These are phyloP conservation scores for Panicum virgatum DNA, from an alignment of 202 grass and related monocot species.

Conservation along the genomic window DNA sequence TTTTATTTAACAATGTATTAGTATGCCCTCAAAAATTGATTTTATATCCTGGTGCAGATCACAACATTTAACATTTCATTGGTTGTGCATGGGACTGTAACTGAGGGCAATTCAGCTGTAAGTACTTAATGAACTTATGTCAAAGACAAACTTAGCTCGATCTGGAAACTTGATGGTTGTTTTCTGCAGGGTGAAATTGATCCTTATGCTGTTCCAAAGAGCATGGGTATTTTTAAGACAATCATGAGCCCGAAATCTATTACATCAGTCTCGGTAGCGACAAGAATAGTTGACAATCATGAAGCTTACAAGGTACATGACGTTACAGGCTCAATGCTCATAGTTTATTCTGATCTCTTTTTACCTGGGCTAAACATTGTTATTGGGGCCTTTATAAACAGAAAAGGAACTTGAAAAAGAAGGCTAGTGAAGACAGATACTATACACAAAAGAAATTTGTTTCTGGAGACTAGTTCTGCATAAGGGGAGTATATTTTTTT, in stretches of 20 bases:
- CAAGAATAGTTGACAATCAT: conserved; percentile 75
- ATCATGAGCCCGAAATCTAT: conserved; percentile 74
- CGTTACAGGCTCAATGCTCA: background rate
- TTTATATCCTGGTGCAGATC: conserved; percentile 53
- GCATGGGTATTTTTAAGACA: conserved; percentile 73
- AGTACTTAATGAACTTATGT: conserved; percentile 29
- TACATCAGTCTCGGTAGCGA: conserved; percentile 64
- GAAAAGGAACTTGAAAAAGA: conserved; percentile 83
- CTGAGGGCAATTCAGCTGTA: conserved; percentile 63
- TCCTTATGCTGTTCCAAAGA: conserved; percentile 75
- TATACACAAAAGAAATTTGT: conserved; percentile 87
- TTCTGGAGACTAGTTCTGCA: conserved; percentile 60
- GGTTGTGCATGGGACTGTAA: conserved; percentile 82
- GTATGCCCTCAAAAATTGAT: background rate
- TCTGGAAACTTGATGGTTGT: conserved; percentile 21
- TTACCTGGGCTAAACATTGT: conserved; percentile 7
- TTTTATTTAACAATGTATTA: background rate
- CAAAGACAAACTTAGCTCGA: conserved; percentile 12
- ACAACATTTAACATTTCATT: conserved; percentile 85
- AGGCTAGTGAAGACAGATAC: conserved; percentile 77
- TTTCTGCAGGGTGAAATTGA: conserved; percentile 60
- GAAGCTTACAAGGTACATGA: conserved; percentile 74
- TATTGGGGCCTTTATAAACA: conserved; percentile 34
- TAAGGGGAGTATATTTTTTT: conserved; percentile 34
- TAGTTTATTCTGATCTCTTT: conserved; percentile 19